Base-by-base conservation (phyloP, 768 basidiomycete genomes). In the Collybia sp. region DNA sequence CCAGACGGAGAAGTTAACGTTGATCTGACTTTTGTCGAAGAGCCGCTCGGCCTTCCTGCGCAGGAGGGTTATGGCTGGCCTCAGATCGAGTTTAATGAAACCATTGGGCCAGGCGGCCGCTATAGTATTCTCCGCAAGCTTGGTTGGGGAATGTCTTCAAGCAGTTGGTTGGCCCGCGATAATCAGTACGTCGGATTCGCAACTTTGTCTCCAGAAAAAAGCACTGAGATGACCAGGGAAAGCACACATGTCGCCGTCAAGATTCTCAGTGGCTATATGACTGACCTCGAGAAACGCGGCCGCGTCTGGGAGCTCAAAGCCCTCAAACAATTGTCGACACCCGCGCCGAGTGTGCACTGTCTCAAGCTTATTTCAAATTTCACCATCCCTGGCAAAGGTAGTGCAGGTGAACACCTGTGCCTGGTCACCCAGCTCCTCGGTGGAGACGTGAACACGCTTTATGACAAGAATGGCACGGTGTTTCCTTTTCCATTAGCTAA, bases 61-160 rank as follows among this genome's bases (percentile, higher is more conserved):
- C 42, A 42, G 13, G 30, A 59, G n/a, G 62, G 60, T 38, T 55
- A 58, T 48, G 64, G 65, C 40, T 65, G 36, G 40, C 34, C 50
- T 33, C 55, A 46, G 39, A 34, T 64, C 31, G 54, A 61, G 36
- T 62, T 61, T 39, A 58, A 56, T 8, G 49, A 65, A 4, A 15
- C 31, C 1, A 41, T 66, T 32, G 65, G 65, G n/a, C 55, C 50
- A 17, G 54, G 57, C 43, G 42, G 57, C 12, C 52, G 55, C 12
- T 68, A 59, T 49, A 52, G 39, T 10, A 44, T 64, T 43, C 30
- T 51, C 3, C 50, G 56, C 10, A 66, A 66, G 46, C 58, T 67
- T 5, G 63, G 62, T 11, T 66, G 59, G 61, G 63, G 65, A 11
- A 58, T 56, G 58, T 47, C 54, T 25, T 60, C 62, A 2, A 66